Conservation (phyloP, 306 rosid species). For the Datisca glomerata region DNA sequence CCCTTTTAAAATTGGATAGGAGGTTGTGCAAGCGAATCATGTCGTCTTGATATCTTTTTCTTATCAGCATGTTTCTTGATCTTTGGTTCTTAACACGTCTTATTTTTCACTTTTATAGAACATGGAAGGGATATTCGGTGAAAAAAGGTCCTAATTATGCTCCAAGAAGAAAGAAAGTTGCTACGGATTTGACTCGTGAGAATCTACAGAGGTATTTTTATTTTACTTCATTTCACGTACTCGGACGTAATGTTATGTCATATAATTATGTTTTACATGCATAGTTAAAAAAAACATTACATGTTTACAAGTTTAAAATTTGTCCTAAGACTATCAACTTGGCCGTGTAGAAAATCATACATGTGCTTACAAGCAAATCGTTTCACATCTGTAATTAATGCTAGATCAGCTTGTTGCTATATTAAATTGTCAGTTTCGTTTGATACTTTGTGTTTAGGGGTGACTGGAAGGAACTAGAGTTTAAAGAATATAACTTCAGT, state of each 20-base stretch:
- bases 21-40: too few species aligned
- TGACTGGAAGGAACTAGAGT: slow-evolving; percentile 73
- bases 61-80: background rate
- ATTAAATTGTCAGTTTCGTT: slow-evolving; percentile 14
- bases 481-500: slow-evolving; percentile 69
- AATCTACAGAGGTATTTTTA: slow-evolving; percentile 52
- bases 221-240: background rate
- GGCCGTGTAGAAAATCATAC: too few species aligned
- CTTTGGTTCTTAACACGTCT: too few species aligned
- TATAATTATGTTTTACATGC: too few species aligned
- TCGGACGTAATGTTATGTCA: background rate
- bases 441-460: slow-evolving; percentile 33
- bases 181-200: slow-evolving; percentile 71
- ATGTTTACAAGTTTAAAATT: background rate
- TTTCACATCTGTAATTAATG: slow-evolving; percentile 6
- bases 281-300: background rate
- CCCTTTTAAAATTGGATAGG: too few species aligned
- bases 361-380: background rate
- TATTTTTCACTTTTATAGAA: slow-evolving; percentile 29
- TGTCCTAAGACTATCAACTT: too few species aligned
- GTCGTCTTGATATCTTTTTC: background rate
- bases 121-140: slow-evolving; percentile 59
- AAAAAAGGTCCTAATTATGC: slow-evolving; percentile 75
- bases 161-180: slow-evolving; percentile 60
- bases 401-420: background rate